Percentiles rank a stretch among this genome's conserved stretches.
phyloP scores from a whole-genome alignment of 768 basidiomycete species.

The Baorangia bicolor region DNA sequence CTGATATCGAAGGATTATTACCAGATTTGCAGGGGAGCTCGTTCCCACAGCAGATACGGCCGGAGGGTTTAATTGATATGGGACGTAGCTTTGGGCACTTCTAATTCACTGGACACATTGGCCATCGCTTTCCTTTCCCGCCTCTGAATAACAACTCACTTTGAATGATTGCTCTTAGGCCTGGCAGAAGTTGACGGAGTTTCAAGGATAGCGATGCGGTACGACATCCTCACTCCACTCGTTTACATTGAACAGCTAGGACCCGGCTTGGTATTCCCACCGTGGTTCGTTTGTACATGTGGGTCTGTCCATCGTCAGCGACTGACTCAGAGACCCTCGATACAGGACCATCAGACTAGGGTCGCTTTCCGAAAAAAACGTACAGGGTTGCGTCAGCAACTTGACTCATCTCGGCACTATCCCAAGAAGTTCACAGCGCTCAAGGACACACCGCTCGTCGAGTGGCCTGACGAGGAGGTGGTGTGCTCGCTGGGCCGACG shows the following conservation, averaged over 20 bases:
- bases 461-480: neutral
- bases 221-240: neutral
- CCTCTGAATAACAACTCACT: neutral
- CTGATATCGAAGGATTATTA: neutral
- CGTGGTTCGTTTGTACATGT: neutral
- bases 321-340: constrained; percentile 2
- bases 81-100: neutral
- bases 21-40: neutral
- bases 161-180: neutral
- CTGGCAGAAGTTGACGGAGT: neutral
- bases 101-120: neutral
- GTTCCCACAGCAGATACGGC: constrained; percentile 9
- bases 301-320: neutral
- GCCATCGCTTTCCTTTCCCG: neutral
- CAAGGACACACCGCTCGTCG: neutral
- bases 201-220: neutral
- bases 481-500: neutral
- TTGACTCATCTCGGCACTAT: constrained; percentile 21
- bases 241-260: neutral
- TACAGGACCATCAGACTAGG: constrained; percentile 19
- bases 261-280: constrained; percentile 4
- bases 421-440: constrained; percentile 1
- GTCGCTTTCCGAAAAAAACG: constrained; percentile 1
- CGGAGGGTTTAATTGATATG: no score
- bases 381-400: constrained; percentile 23